phyloP scores from a whole-genome alignment of 2,329 filamentous ascomycete genomes.

The Colletotrichum sidae region DNA sequence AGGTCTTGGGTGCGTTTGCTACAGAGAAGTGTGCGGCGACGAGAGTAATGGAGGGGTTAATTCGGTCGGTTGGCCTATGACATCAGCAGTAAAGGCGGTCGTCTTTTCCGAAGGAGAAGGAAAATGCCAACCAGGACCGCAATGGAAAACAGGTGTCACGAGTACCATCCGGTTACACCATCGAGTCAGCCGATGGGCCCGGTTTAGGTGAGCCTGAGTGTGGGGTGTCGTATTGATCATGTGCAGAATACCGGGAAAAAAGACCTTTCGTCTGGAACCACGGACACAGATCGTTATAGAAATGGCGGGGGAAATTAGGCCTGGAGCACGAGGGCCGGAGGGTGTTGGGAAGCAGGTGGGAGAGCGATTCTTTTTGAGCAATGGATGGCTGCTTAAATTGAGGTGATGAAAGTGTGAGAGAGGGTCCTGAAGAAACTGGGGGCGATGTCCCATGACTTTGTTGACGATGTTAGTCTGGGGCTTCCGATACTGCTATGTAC shows the following conservation, averaged over 20 bases:
- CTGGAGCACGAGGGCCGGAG: too few species aligned
- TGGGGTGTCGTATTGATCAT: constrained; percentile 28
- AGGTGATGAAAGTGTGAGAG: too few species aligned
- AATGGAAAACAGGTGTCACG: constrained; percentile 28
- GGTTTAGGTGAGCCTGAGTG: constrained; percentile 20
- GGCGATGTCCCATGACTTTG: too few species aligned
- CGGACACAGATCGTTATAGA: too few species aligned
- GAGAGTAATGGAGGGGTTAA: background rate
- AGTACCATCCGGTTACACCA: constrained; percentile 29
- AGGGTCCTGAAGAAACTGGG: too few species aligned
- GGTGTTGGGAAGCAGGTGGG: too few species aligned
- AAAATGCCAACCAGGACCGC: constrained; percentile 6
- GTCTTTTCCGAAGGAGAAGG: background rate
- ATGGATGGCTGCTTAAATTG: too few species aligned
- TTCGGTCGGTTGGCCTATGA: background rate
- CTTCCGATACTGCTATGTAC: too few species aligned
- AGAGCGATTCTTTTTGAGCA: too few species aligned
- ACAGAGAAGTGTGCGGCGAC: background rate
- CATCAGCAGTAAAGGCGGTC: background rate
- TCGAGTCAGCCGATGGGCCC: constrained; percentile 31
- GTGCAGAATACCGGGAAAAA: constrained; percentile 15
- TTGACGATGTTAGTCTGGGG: too few species aligned
- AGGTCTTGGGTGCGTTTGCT: background rate
- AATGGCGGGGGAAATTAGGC: too few species aligned
- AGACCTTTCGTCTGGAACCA: background rate